Conservation (phyloP, 108 stramenopile genomes). For the Cyclotella atomus region DNA sequence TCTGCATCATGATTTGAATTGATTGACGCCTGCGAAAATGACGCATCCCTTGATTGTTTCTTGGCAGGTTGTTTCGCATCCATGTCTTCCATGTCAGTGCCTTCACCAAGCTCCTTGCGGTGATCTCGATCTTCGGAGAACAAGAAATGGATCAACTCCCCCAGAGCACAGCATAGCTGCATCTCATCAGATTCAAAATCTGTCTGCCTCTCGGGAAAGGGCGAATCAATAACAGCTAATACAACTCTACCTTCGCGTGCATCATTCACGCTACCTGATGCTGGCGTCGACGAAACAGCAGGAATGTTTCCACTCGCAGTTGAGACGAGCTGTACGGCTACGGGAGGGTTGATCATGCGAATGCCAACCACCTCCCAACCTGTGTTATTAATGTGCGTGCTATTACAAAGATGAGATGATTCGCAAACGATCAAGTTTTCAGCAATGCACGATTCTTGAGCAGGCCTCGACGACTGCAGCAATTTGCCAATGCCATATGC, state of each 20-base stretch:
- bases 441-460: neutral
- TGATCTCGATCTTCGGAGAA: neutral
- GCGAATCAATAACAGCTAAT: neutral
- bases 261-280: neutral
- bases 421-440: neutral
- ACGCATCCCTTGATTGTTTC: neutral
- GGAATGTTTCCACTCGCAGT: no score
- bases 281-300: neutral
- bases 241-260: neutral
- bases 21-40: constrained; percentile 1
- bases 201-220: neutral
- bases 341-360: neutral
- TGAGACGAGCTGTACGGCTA: neutral
- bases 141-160: neutral
- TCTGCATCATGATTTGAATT: neutral
- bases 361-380: neutral
- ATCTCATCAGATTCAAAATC: neutral
- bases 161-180: neutral
- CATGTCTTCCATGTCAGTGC: neutral
- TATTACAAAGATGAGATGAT: neutral
- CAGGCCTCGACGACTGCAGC: neutral
- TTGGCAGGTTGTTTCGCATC: neutral
- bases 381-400: neutral
- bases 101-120: neutral
- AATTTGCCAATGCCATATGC: constrained; percentile 7